Evolutionary conservation across 208 protist species (phyloP), one percentile per base, ranked within the genome.

Genomic region (Leptomonas pyrrhocoris): DNA sequence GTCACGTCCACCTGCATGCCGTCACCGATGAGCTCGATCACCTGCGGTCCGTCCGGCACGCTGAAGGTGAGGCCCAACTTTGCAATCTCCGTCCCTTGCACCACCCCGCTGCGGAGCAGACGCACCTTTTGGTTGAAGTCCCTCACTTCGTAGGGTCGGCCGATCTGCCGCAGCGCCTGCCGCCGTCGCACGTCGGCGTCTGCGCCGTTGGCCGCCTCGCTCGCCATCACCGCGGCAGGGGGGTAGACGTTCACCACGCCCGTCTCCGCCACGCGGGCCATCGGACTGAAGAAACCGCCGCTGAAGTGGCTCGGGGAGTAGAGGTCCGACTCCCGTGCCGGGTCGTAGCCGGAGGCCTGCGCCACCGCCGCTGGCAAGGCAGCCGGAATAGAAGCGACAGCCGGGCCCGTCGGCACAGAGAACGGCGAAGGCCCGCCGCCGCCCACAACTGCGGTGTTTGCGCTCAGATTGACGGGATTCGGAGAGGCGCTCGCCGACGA

Each of bases 1-100:
- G 85, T 88, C 16, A 94, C 88, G 30, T 67, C 68, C 19, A 91
- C 81, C 75, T 90, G 82, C 62, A 88, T 81, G 72, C 88, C 88
- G 56, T 90, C 83, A 45, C 81, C 81, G 65, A 94, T 73, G 11
- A 94, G 74, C 65, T 90, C 83, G 21, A 94, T 78, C 40, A 94
- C 71, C 13, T 80, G 78, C 21, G 79, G 76, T n/a, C 76, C 81
- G 49, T 85, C 83, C 0, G 85, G 85, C 15, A 87, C 50, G 73
- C 83, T 85, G 80, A 94, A 94, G 23, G 89, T 90, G 18, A 94
- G 79, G 27, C 81, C 83, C 0, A 92, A 79, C 36, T 81, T 77
- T 50, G 84, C 69, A 28, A 94, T 71, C 45, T 82, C 71, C 36
- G 59, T 23, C 11, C 78, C 73, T 1, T 71, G 66, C 40, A 90